phyloP scores from a whole-genome alignment of 257 asterid species.

The Coffea eugenioides region DNA sequence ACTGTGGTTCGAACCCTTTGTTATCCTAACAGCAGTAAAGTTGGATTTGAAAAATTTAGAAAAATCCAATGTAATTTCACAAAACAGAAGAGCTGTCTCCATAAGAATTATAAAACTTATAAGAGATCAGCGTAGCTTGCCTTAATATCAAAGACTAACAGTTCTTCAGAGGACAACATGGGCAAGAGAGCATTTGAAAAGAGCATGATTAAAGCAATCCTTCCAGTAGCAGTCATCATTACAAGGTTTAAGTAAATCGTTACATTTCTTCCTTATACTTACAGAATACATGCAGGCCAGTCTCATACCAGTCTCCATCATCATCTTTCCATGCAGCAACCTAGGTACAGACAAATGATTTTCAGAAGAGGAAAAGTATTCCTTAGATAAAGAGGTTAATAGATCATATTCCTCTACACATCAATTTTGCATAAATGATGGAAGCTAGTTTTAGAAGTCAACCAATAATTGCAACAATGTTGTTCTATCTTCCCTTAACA shows the following conservation, averaged over 20 bases:
- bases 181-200: not conserved
- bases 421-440: not conserved
- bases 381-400: not conserved
- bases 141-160: not conserved
- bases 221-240: not conserved
- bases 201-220: constrained; percentile 6
- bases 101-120: not conserved
- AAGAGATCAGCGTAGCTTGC: not conserved
- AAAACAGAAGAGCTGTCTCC: not conserved
- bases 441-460: not conserved
- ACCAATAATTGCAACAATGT: not conserved
- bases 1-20: not conserved
- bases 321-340: constrained; percentile 98
- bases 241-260: not conserved
- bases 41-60: not conserved
- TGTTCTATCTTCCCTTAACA: not conserved
- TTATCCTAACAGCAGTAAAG: not conserved
- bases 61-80: not conserved
- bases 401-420: not conserved
- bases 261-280: constrained; percentile 35
- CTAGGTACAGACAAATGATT: constrained; percentile 32
- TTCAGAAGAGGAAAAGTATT: constrained; percentile 15
- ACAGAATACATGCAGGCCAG: constrained; percentile 96
- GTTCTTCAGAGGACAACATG: not conserved
- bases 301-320: constrained; percentile 98